Evolutionary conservation across 805 yeast genomes (phyloP).

Genomic region (Candida broadrunensis): DNA sequence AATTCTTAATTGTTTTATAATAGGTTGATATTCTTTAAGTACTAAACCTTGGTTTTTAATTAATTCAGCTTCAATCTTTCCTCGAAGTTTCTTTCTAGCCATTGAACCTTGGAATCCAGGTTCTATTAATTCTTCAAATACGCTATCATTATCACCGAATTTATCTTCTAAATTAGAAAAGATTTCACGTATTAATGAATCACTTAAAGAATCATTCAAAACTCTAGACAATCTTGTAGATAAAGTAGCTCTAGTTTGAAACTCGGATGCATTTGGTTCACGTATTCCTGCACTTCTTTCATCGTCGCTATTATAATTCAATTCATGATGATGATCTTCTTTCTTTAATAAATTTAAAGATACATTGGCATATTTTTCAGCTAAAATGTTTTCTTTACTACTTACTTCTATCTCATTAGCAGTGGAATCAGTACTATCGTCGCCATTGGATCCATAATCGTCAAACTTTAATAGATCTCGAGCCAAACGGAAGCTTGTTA

Average conservation of each 20-base stretch:
- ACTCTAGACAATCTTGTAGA: conserved; percentile 50
- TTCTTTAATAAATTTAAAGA: conserved; percentile 39
- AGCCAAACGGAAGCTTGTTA: conserved; percentile 31
- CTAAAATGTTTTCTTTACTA: conserved; percentile 16
- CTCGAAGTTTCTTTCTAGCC: conserved; percentile 56
- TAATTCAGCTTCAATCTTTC: conserved; percentile 59
- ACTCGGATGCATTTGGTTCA: not conserved
- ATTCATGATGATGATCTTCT: conserved; percentile 5
- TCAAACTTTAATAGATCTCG: conserved; percentile 26
- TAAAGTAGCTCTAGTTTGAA: conserved; percentile 13
- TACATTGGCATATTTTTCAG: conserved; percentile 48
- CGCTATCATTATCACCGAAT: conserved; percentile 21
- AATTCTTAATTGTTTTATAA: conserved; percentile 21
- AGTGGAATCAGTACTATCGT: not conserved
- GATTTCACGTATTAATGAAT: conserved; percentile 30
- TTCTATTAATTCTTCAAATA: conserved; percentile 36
- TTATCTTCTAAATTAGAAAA: conserved; percentile 27
- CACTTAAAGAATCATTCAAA: conserved; percentile 42
- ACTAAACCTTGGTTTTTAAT: conserved; percentile 46
- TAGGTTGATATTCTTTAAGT: conserved; percentile 32
- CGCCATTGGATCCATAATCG: conserved; percentile 2
- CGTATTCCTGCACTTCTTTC: not conserved
- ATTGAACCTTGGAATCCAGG: conserved; percentile 56
- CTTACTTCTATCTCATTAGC: conserved; percentile 7
- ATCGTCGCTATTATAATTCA: not conserved